Conservation (phyloP, 371 early-diverging fungal genomes). For the Cokeromyces recurvatus region DNA sequence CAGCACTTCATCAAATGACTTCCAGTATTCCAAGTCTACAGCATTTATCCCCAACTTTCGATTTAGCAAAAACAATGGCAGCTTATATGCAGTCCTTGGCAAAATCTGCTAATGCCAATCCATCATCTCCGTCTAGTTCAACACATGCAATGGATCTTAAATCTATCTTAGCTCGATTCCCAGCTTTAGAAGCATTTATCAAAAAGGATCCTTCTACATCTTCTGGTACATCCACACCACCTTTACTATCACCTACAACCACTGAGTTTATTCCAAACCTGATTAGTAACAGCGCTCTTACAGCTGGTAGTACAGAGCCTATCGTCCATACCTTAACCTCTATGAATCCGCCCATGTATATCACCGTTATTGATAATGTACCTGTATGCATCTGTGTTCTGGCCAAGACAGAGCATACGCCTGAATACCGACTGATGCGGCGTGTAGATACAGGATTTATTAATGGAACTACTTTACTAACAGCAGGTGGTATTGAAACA, state of each 20-base stretch:
- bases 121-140: conserved; percentile 11
- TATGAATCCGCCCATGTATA: conserved; percentile 52
- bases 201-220: conserved; percentile 28
- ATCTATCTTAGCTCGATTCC: conserved; percentile 34
- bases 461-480: conserved; percentile 78
- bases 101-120: conserved; percentile 15
- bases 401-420: conserved; percentile 36
- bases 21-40: conserved; percentile 33
- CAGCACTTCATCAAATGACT: conserved; percentile 40
- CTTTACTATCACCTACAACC: conserved; percentile 2
- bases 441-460: conserved; percentile 78
- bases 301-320: conserved; percentile 9
- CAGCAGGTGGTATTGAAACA: conserved; percentile 83
- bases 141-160: conserved; percentile 32
- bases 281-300: not conserved
- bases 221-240: conserved; percentile 2
- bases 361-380: conserved; percentile 70
- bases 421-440: conserved; percentile 64
- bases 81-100: conserved; percentile 36
- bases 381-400: conserved; percentile 71
- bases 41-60: conserved; percentile 32
- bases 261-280: conserved; percentile 3
- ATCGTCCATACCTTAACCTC: conserved; percentile 17
- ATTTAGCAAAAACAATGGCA: conserved; percentile 33
- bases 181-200: conserved; percentile 35